A percentile compares a stretch with the other conserved stretches of the same genome.
These are phyloP conservation scores for Geotrichum histeridarum DNA, from an alignment of 1,139 yeast species.

Conservation along the genomic window DNA sequence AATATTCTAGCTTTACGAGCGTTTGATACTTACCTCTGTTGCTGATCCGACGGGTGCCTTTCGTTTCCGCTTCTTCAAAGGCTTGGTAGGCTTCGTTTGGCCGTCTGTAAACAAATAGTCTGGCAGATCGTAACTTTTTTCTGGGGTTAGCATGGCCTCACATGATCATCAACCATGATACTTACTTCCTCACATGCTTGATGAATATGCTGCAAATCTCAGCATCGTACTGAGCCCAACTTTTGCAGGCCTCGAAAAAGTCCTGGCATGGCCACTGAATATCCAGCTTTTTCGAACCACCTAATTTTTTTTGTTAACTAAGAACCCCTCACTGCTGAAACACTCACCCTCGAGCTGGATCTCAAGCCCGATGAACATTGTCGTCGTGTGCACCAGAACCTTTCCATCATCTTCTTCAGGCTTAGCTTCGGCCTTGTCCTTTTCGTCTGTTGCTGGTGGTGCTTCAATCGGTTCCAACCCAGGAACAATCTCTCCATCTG, in stretches of 20 bases:
- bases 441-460: constrained; percentile 28
- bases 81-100: constrained; percentile 64
- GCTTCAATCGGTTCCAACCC: constrained; percentile 24
- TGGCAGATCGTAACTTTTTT: constrained; percentile 60
- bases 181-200: constrained; percentile 62
- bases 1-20: neutral
- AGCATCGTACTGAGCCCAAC: constrained; percentile 62
- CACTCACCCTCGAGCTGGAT: constrained; percentile 47
- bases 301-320: constrained; percentile 17
- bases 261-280: constrained; percentile 90
- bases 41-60: constrained; percentile 26
- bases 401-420: constrained; percentile 31
- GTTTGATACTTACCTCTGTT: constrained; percentile 2
- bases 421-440: constrained; percentile 27
- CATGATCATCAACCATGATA: neutral
- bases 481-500: constrained; percentile 41
- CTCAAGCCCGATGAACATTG: constrained; percentile 74
- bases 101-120: constrained; percentile 76
- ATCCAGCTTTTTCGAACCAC: constrained; percentile 54
- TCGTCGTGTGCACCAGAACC: constrained; percentile 56
- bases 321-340: neutral
- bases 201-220: constrained; percentile 56
- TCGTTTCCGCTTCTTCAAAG: constrained; percentile 46
- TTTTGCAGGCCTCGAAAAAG: constrained; percentile 71
- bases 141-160: neutral